Conservation (phyloP, 495 filamentous ascomycete genomes). For the Venustampulla echinocandica region DNA sequence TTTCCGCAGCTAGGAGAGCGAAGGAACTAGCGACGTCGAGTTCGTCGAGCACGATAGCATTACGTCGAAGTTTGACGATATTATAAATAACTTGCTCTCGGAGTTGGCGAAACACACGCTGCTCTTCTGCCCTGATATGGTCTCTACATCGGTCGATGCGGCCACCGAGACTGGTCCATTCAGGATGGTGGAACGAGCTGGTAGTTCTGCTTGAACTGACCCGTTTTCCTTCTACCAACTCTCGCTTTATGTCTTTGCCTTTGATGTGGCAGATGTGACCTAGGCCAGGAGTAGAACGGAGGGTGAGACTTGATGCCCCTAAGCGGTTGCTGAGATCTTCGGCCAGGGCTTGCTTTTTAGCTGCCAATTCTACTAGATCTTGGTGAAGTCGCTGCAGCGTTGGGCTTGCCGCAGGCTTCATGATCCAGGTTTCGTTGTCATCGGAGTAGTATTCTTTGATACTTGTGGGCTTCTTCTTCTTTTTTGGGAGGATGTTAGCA, state of each 20-base stretch:
- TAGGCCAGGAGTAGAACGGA: constrained; percentile 74
- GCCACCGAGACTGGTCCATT: constrained; percentile 74
- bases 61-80: constrained; percentile 74
- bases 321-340: constrained; percentile 43
- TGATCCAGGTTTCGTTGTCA: constrained; percentile 70
- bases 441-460: constrained; percentile 42
- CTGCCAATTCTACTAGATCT: constrained; percentile 46
- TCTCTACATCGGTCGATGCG: constrained; percentile 62
- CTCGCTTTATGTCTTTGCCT: constrained; percentile 55
- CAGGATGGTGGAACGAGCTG: constrained; percentile 69
- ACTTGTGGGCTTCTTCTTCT: constrained; percentile 32
- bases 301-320: constrained; percentile 51
- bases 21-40: constrained; percentile 84
- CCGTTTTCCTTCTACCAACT: constrained; percentile 24
- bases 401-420: constrained; percentile 65
- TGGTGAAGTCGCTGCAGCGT: constrained; percentile 57
- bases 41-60: constrained; percentile 82
- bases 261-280: constrained; percentile 90
- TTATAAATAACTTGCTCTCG: constrained; percentile 68
- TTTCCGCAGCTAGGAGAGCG: constrained; percentile 65
- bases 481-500: constrained; percentile 33
- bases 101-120: constrained; percentile 47
- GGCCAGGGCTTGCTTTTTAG: constrained; percentile 51
- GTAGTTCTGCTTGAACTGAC: constrained; percentile 77
- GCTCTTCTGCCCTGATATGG: constrained; percentile 46